Evolutionary conservation across 2,329 filamentous ascomycete genomes (phyloP), one percentile per base, ranked within the genome.

Genomic region (Penicillium nordicum): DNA sequence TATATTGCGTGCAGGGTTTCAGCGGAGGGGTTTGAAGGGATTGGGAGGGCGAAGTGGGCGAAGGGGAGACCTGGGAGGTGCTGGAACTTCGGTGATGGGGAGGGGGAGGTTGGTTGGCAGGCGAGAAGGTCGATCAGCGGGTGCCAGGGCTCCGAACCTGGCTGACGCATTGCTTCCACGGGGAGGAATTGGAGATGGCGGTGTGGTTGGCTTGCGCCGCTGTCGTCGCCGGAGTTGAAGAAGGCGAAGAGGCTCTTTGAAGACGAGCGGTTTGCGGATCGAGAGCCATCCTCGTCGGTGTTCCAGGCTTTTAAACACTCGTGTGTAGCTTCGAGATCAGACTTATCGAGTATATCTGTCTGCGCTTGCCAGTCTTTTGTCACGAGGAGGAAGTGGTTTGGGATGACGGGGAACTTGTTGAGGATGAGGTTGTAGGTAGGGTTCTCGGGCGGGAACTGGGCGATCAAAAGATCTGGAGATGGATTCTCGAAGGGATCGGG

Each of bases 331-430:
- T 69, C 69, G 40, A 80, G 64, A 60, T 80, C 78, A 1, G 71
- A 69, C 54, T 67, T 68, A 29, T 78, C 77, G 7, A 80, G 63
- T 0, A 80, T 56, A 59, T 76, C 71, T 1, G 75, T 77, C 63
- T 80, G 78, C 6, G 70, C 60, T 43, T 74, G 74, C 67, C 72
- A 79, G 9, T 60, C 63, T 41, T 69, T 76, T 4, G 78, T 80
- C n/a, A 77, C 74, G 44, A 80, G 70, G 46, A 80, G 79, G 62
- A 79, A 80, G 60, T 80, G 78, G 52, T 79, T 74, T 7, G 71
- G 69, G 14, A 80, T 80, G 5, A 80, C 74, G 9, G 78, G 78
- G 58, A 72, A 80, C 60, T 80, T 80, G 60, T 80, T 80, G 53
- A 80, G 59, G 25, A 80, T 73, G 36, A 80, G 65, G 27, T 67